Evolutionary conservation across 805 yeast genomes (phyloP).

Genomic region (Groenewaldozyma salmanticensis): DNA sequence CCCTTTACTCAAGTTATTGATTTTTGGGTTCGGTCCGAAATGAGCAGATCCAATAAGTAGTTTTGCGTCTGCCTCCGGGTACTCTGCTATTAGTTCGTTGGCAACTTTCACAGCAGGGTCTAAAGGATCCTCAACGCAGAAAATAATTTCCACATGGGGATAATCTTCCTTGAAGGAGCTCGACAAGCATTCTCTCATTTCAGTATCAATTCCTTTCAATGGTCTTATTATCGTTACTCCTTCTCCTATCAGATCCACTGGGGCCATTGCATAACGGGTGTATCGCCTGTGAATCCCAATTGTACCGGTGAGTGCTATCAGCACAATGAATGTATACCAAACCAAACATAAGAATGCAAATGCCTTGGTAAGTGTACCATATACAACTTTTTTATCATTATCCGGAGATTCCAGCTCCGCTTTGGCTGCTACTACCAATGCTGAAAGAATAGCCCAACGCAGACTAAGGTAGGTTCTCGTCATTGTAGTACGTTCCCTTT

Average conservation of each 20-base stretch:
- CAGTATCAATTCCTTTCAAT: conserved; percentile 74
- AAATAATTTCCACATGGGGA: conserved; percentile 61
- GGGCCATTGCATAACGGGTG: neutral
- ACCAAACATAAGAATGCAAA: conserved; percentile 7
- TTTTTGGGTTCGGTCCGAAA: conserved; percentile 83
- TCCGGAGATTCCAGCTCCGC: too few relatives aligned
- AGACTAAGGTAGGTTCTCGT: too few relatives aligned
- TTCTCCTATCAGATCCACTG: too few relatives aligned
- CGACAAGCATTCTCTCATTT: conserved; percentile 55
- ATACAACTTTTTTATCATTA: too few relatives aligned
- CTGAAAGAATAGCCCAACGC: too few relatives aligned
- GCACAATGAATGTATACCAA: conserved; percentile 11
- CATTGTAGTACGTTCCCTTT: too few relatives aligned
- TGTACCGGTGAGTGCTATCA: conserved; percentile 9
- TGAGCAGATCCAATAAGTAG: conserved; percentile 41
- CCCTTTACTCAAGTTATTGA: conserved; percentile 79
- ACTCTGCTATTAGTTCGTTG: conserved; percentile 37
- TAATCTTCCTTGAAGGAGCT: conserved; percentile 62
- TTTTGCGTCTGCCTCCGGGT: conserved; percentile 49
- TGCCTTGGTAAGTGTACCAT: neutral
- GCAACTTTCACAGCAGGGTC: conserved; percentile 64
- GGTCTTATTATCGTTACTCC: conserved; percentile 78
- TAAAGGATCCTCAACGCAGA: conserved; percentile 55
- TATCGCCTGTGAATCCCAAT: neutral
- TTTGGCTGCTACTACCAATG: too few relatives aligned